A percentile compares a stretch with the other conserved stretches of the same genome.
Conservation (phyloP, 208 protist species). For the Leishmania amazonensis region DNA sequence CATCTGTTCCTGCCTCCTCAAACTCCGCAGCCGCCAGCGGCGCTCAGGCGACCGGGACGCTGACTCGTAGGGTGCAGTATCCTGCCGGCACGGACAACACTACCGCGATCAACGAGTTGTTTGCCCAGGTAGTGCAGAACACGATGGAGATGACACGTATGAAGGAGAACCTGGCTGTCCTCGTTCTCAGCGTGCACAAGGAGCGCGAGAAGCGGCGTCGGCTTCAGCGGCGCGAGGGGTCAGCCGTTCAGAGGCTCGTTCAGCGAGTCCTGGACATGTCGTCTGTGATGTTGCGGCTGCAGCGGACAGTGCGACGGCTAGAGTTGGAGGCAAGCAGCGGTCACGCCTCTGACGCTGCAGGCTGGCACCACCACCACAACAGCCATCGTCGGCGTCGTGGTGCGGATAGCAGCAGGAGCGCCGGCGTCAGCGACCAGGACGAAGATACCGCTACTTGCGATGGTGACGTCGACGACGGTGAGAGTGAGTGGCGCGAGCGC, state of each 20-base stretch:
- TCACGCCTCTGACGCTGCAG: background rate
- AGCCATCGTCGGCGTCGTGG: background rate
- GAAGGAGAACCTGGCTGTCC: background rate
- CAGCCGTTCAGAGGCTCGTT: background rate
- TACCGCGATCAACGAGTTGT: conserved; percentile 13
- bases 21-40: background rate
- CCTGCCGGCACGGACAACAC: background rate
- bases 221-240: background rate
- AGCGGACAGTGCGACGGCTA: background rate
- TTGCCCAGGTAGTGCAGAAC: conserved; percentile 8
- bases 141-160: conserved; percentile 5
- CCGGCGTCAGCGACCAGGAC: background rate
- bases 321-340: background rate
- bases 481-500: background rate
- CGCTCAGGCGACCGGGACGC: background rate
- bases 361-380: background rate
- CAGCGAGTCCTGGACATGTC: background rate
- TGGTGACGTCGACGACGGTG: background rate
- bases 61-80: background rate
- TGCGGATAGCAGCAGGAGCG: background rate
- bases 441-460: background rate
- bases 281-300: background rate
- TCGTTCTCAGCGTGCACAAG: conserved; percentile 3
- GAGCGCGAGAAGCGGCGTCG: conserved; percentile 15
- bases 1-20: background rate